Evolutionary conservation across 768 basidiomycete species (phyloP), one percentile per base, ranked within the genome.

Genomic region (Agaricus subrufescens): DNA sequence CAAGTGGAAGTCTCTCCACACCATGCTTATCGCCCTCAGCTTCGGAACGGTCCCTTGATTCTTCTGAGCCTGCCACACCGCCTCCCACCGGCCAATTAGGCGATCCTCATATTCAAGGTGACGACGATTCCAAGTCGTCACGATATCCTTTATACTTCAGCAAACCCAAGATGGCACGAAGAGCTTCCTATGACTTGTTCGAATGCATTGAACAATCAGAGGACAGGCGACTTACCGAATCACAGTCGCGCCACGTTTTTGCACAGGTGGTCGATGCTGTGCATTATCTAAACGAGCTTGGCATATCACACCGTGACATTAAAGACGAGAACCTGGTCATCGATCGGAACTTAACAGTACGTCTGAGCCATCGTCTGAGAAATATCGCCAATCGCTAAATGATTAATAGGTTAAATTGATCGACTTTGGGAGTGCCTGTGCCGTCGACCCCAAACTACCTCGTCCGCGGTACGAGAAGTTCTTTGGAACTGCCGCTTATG

Each of bases 271-370:
- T 92, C 50, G 89, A 93, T 54, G 89, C 86, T 38, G 88, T 94
- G 5, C 71, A 81, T 58, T 92, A 94, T 65, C 79, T 98, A 37
- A 81, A 96, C 63, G 73, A 76, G 46, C 86, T 83, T 58, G 92
- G 94, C 27, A 90, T 98, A 62, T 85, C 89, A 0, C 96, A 99
- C 69, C 87, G 96, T 40, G 96, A 99, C 68, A 86, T 99, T 64
- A 99, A 99, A 68, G 96, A 98, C 54, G 96, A 99, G 70, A 99
- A 99, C 65, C 70, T 94, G 47, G 83, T 93, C 50, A 84, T 93
- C 37, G 89, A 90, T 70, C 75, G 72, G 68, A 73, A 88, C 59
- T 76, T 91, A 59, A 87, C 82, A 73, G 89, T 87, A 64, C 57
- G 73, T 25, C 52, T 42, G 47, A 37, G 49, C 50, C 15, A 52